Percentiles rank a stretch among this genome's conserved stretches.
Evolutionary conservation across 1,284 basidiomycete genomes (phyloP).

Genomic region (Ustilago esculenta): DNA sequence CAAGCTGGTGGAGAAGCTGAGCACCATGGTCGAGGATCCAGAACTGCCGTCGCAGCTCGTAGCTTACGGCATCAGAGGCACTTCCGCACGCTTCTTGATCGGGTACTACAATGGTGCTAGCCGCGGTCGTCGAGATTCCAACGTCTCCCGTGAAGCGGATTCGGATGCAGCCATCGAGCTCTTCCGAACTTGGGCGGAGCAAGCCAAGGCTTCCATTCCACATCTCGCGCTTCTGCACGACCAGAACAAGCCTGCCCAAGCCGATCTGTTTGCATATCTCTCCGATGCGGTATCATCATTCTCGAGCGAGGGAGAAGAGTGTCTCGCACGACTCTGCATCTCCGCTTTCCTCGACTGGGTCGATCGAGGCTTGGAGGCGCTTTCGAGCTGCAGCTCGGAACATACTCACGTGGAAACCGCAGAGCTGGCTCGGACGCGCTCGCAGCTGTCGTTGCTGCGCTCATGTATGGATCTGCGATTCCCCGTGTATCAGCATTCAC

Average conservation of each 20-base stretch:
- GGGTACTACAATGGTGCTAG: not conserved
- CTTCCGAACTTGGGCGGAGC: constrained; percentile 18
- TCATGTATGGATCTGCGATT: constrained; percentile 48
- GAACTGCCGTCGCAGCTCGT: constrained; percentile 24
- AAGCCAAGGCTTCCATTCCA: constrained; percentile 14
- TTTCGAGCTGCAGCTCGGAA: too few relatives aligned
- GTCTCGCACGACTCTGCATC: constrained; percentile 26
- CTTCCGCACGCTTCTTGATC: constrained; percentile 10
- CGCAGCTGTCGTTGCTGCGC: constrained; percentile 43
- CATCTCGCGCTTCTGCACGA: constrained; percentile 15
- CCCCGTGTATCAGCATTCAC: constrained; percentile 65
- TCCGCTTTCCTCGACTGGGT: constrained; percentile 46
- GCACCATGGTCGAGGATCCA: constrained; percentile 8
- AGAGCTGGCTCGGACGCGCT: constrained; percentile 23
- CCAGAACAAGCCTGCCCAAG: constrained; percentile 1
- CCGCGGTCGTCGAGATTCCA: too few relatives aligned
- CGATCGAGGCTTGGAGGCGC: constrained; percentile 7
- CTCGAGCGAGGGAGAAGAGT: constrained; percentile 30
- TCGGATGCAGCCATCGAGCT: constrained; percentile 16
- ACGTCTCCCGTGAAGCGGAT: too few relatives aligned
- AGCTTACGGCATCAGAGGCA: constrained; percentile 36
- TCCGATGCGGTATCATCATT: constrained; percentile 20
- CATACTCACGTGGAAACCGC: not conserved
- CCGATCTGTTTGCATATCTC: constrained; percentile 6
- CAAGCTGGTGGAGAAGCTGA: constrained; percentile 17